Conservation (phyloP, 257 asterid species). For the Solanum bulbocastanum region DNA sequence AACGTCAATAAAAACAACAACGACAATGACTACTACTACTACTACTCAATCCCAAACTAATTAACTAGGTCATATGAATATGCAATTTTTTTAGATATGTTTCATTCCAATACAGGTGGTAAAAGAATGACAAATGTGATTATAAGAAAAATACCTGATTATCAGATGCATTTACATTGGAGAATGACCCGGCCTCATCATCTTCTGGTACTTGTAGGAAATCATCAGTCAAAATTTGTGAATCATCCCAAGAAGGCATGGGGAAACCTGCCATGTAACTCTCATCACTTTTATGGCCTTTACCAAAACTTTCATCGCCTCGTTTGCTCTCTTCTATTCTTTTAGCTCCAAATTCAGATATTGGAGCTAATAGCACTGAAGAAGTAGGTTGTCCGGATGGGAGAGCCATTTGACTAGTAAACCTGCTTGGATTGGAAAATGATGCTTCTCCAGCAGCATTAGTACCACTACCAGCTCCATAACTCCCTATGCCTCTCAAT, state of each 20-base stretch:
- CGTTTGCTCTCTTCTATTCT: slow-evolving; percentile 12
- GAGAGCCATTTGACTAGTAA: slow-evolving; percentile 16
- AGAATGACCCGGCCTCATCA: slow-evolving; percentile 8
- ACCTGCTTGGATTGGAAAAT: slow-evolving; percentile 36
- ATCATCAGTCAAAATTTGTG: slow-evolving; percentile 33
- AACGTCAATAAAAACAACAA: neutral
- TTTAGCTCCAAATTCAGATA: slow-evolving; percentile 27
- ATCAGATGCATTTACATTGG: slow-evolving; percentile 10
- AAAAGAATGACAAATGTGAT: neutral
- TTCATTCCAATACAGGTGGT: neutral
- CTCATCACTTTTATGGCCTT: slow-evolving; percentile 10
- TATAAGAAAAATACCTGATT: slow-evolving; percentile 14
- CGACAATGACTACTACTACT: neutral
- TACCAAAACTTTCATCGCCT: neutral
- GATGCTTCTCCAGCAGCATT: slow-evolving; percentile 3
- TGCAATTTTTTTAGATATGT: neutral
- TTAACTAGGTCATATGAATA: neutral
- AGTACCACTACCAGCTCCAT: slow-evolving; percentile 22
- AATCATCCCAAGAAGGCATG: slow-evolving; percentile 45
- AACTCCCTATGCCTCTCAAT: slow-evolving; percentile 38
- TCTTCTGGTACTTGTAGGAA: slow-evolving; percentile 28
- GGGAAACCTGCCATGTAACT: slow-evolving; percentile 23
- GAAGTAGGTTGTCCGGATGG: slow-evolving; percentile 20
- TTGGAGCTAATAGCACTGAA: slow-evolving; percentile 33
- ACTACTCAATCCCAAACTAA: neutral